A percentile compares a stretch with the other conserved stretches of the same genome.
Evolutionary conservation across 208 protist genomes (phyloP).

Genomic region (Hexamita inflata): DNA sequence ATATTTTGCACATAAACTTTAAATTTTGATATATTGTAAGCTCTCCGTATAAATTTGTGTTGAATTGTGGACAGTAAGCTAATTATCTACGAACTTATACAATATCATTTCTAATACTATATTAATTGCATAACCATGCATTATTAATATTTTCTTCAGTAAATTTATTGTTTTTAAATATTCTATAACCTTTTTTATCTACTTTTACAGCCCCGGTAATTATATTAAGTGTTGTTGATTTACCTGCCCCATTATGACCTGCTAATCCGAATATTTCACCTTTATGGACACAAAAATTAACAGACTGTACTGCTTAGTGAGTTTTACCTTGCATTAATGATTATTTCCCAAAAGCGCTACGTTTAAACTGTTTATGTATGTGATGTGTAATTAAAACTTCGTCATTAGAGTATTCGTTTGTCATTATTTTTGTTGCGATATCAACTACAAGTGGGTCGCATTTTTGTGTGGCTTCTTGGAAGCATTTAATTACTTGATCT

Average conservation of each 20-base stretch:
- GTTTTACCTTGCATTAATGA: too few relatives aligned
- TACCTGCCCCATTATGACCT: constrained; percentile 21
- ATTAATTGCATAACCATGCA: neutral
- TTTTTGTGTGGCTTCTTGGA: too few relatives aligned
- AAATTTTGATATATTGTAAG: neutral
- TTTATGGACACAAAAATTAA: neutral
- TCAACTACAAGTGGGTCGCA: too few relatives aligned
- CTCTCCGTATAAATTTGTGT: constrained; percentile 2
- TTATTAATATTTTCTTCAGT: neutral
- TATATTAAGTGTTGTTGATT: neutral
- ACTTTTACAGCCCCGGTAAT: neutral
- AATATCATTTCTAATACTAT: constrained; percentile 3
- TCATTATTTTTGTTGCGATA: too few relatives aligned
- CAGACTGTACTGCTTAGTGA: neutral
- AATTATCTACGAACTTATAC: neutral
- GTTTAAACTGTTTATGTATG: too few relatives aligned
- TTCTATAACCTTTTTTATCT: neutral
- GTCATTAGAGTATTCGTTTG: too few relatives aligned
- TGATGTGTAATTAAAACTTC: too few relatives aligned
- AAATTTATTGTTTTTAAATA: neutral
- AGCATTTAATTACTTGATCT: too few relatives aligned
- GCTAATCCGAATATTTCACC: constrained; percentile 32
- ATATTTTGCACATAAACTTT: neutral
- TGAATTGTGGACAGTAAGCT: neutral
- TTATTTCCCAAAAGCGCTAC: too few relatives aligned